These are phyloP conservation scores for Lactarius sanguifluus DNA, from an alignment of 768 basidiomycete genomes.

Conservation along the genomic window DNA sequence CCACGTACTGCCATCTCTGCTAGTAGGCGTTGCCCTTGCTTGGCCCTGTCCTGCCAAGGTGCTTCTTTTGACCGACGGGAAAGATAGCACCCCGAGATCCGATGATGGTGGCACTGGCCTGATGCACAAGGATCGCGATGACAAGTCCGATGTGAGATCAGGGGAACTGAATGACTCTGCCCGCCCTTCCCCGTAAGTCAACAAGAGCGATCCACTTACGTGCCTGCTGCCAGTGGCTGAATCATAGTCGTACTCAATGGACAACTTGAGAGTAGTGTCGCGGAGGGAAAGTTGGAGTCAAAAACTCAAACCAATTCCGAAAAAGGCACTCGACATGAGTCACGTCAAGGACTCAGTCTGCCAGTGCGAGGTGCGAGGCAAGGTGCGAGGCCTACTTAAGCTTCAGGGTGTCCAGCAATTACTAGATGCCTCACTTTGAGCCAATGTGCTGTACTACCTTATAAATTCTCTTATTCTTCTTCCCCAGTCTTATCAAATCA, in stretches of 20 bases:
- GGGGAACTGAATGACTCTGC: too few species aligned
- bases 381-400: too few species aligned
- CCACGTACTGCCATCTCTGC: too few species aligned
- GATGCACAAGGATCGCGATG: not conserved
- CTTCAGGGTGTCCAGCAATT: not conserved
- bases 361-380: too few species aligned
- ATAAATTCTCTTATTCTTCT: too few species aligned
- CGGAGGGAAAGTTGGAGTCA: not conserved
- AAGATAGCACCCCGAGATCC: not conserved
- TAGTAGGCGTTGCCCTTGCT: too few species aligned
- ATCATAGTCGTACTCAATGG: not conserved
- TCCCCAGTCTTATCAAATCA: not conserved
- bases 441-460: too few species aligned
- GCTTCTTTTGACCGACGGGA: not conserved
- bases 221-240: not conserved
- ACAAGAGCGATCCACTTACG: too few species aligned
- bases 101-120: not conserved
- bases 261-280: not conserved
- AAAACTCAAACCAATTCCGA: not conserved
- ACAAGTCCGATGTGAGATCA: not conserved
- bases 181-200: too few species aligned
- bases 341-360: too few species aligned
- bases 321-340: too few species aligned
- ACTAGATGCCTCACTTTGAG: not conserved
- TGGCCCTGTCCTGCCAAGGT: not conserved